Evolutionary conservation across 2,329 filamentous ascomycete species (phyloP), one percentile per base, ranked within the genome.

Genomic region (Harringtonia lauricola): DNA sequence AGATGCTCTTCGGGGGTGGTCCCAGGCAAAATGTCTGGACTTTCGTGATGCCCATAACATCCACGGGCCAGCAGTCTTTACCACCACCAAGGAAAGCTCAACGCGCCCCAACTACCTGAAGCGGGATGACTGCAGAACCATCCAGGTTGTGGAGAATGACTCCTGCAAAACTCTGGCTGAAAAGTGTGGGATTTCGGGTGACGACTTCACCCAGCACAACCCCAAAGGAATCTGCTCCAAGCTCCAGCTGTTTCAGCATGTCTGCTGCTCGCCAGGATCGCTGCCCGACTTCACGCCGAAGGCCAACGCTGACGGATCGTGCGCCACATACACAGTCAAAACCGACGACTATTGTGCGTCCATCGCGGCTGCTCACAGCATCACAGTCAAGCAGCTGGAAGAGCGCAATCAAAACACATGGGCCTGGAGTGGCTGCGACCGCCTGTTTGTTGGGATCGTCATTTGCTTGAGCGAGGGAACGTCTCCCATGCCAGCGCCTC

Each of bases 351-450:
- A 45, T 0, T 68, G 65, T 47, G 47, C 45, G 22, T 43, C 3
- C 3, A 55, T 68, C 0, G 57, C 57, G 0, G 49, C 48, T 14
- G n/a, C 14, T 13, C 29, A 47, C 26, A 18, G 24, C n/a, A 17
- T 47, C 5, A 42, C 35, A 7, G 24, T 44, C 2, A 22, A 31
- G 14, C 29, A 44, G 4, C n/a, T 47, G 2, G 30, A 42, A 8
- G n/a, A 44, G 4, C 52, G 54, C 10, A 65, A 65, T 51, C 59
- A 57, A 41, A 52, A 60, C 39, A 64, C 61, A 0, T 65, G 61
- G 60, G 60, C 57, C 10, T n/a, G n/a, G n/a, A n/a, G n/a, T n/a
- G n/a, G n/a, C n/a, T n/a, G n/a, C n/a, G n/a, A n/a, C n/a, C n/a
- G n/a, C n/a, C 52, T 63, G 6, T 47, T 52, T 29, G 38, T 50